A percentile compares a stretch with the other conserved stretches of the same genome.
Evolutionary conservation across 2,329 filamentous ascomycete species (phyloP).

Genomic region (Trichoderma hamatum): DNA sequence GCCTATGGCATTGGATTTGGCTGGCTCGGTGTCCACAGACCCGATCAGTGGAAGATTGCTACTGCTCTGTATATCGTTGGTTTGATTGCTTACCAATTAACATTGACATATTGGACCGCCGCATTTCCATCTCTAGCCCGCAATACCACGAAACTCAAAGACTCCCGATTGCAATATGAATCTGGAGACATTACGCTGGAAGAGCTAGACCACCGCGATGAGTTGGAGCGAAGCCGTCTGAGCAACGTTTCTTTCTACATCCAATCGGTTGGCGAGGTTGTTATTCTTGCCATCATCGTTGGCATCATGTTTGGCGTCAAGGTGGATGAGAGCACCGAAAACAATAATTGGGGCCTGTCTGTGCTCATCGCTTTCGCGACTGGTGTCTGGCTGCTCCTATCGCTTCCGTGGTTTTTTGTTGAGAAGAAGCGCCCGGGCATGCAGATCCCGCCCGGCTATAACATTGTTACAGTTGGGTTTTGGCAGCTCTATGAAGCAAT

Average conservation of each 20-base stretch:
- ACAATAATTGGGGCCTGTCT: slow-evolving; percentile 68
- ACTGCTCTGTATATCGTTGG: slow-evolving; percentile 68
- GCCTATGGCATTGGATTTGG: slow-evolving; percentile 67
- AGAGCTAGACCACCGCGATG: slow-evolving; percentile 64
- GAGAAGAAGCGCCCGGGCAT: slow-evolving; percentile 66
- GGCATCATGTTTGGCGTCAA: slow-evolving; percentile 64
- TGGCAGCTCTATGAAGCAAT: slow-evolving; percentile 63
- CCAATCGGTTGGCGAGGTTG: slow-evolving; percentile 63
- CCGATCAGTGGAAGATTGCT: slow-evolving; percentile 61
- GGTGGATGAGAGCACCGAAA: slow-evolving; percentile 59
- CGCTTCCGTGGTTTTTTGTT: slow-evolving; percentile 67
- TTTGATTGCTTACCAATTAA: slow-evolving; percentile 67
- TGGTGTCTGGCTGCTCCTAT: slow-evolving; percentile 64
- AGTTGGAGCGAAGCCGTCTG: slow-evolving; percentile 64
- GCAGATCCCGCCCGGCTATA: slow-evolving; percentile 42
- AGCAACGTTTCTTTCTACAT: slow-evolving; percentile 67
- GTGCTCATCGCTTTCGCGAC: slow-evolving; percentile 68
- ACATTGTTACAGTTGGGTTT: slow-evolving; percentile 61
- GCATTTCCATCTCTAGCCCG: slow-evolving; percentile 51
- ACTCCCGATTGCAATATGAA: slow-evolving; percentile 39
- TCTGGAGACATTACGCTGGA: slow-evolving; percentile 55
- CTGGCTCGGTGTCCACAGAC: slow-evolving; percentile 66
- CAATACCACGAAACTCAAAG: slow-evolving; percentile 41
- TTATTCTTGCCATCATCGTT: slow-evolving; percentile 66
- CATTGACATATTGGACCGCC: slow-evolving; percentile 70